These are phyloP conservation scores for Fusarium chaquense DNA, from an alignment of 2,329 filamentous ascomycete species.

Conservation along the genomic window DNA sequence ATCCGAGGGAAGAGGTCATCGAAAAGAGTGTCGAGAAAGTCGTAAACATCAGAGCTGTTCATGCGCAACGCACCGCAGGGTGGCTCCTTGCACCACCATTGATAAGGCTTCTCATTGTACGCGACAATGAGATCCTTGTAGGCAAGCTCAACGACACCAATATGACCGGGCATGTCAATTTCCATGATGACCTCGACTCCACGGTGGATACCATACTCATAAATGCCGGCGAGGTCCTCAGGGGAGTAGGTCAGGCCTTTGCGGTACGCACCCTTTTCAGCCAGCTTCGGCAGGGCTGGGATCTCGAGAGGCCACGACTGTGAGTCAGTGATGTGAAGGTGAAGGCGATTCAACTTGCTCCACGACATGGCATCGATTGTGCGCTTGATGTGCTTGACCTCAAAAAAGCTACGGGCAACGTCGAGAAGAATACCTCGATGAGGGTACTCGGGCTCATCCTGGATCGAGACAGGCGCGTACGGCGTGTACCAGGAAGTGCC, in stretches of 20 bases:
- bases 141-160: slow-evolving; percentile 63
- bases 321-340: slow-evolving; percentile 84
- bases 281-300: slow-evolving; percentile 75
- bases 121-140: slow-evolving; percentile 68
- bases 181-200: slow-evolving; percentile 72
- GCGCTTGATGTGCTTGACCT: slow-evolving; percentile 74
- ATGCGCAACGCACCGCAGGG: slow-evolving; percentile 80
- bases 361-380: slow-evolving; percentile 82
- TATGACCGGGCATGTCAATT: slow-evolving; percentile 71
- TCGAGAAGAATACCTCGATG: slow-evolving; percentile 87
- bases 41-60: slow-evolving; percentile 76
- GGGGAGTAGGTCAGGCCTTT: slow-evolving; percentile 75
- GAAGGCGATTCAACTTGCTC: slow-evolving; percentile 86
- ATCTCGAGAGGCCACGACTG: slow-evolving; percentile 90
- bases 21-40: slow-evolving; percentile 79
- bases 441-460: slow-evolving; percentile 78
- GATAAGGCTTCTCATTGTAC: slow-evolving; percentile 68
- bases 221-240: slow-evolving; percentile 72
- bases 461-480: slow-evolving; percentile 76
- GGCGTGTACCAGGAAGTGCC: slow-evolving; percentile 73
- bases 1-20: slow-evolving; percentile 81
- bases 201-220: slow-evolving; percentile 75
- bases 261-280: slow-evolving; percentile 79
- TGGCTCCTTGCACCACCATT: slow-evolving; percentile 70
- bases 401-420: slow-evolving; percentile 78